phyloP scores from a whole-genome alignment of 768 basidiomycete genomes.

The Lyophyllum decastes region DNA sequence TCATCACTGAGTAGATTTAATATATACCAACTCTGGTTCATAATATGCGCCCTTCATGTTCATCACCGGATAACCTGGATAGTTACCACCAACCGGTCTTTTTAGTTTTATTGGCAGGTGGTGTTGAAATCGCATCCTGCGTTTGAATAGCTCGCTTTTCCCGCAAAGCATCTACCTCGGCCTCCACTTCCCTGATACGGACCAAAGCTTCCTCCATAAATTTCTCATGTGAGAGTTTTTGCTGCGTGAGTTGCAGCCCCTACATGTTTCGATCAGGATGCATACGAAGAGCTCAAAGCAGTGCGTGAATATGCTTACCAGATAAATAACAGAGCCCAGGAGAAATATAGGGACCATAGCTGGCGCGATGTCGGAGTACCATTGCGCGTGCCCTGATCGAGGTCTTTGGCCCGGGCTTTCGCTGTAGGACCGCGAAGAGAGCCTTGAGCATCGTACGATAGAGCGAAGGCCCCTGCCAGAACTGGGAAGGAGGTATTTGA shows the following conservation, averaged over 20 bases:
- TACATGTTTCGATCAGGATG: constrained; percentile 26
- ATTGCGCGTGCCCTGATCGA: constrained; percentile 56
- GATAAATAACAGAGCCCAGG: constrained; percentile 77
- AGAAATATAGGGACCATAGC: constrained; percentile 79
- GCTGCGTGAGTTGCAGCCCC: constrained; percentile 68
- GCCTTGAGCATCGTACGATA: constrained; percentile 1
- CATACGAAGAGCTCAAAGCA: neutral
- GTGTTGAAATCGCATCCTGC: constrained; percentile 5
- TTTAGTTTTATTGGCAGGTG: constrained; percentile 5
- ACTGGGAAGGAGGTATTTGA: constrained; percentile 15
- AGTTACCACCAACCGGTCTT: constrained; percentile 20
- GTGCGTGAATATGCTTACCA: constrained; percentile 43
- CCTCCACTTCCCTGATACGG: constrained; percentile 57
- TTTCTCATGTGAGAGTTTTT: constrained; percentile 69
- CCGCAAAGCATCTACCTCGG: constrained; percentile 51
- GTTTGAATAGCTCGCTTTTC: constrained; percentile 22
- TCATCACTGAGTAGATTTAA: neutral
- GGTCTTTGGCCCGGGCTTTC: constrained; percentile 17
- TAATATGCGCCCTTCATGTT: neutral
- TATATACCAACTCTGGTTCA: neutral
- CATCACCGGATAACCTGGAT: neutral
- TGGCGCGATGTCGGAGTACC: constrained; percentile 72
- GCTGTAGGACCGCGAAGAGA: constrained; percentile 19
- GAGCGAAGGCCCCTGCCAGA: constrained; percentile 9
- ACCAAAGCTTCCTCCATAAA: constrained; percentile 62